A percentile compares a stretch with the other conserved stretches of the same genome.
These are phyloP conservation scores for Fusarium acutatum DNA, from an alignment of 2,329 filamentous ascomycete genomes.

Conservation along the genomic window DNA sequence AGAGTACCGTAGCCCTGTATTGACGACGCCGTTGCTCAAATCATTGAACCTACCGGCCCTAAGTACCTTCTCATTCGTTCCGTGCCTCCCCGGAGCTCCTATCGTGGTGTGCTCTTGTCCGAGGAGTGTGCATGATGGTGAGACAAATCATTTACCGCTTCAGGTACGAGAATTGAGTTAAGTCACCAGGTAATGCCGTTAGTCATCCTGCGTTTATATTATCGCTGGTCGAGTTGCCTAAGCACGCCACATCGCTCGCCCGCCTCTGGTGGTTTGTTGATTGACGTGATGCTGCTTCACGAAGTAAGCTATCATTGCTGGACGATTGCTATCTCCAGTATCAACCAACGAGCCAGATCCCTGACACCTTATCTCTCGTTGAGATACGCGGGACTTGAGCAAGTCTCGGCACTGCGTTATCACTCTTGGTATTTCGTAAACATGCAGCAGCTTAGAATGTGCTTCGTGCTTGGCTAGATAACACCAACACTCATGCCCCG, in stretches of 20 bases:
- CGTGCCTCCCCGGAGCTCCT: neutral
- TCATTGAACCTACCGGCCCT: neutral
- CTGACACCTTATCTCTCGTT: slow-evolving; percentile 2
- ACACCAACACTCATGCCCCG: slow-evolving; percentile 17
- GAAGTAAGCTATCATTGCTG: neutral
- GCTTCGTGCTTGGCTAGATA: slow-evolving; percentile 28
- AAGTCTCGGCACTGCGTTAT: slow-evolving; percentile 17
- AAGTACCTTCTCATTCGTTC: neutral
- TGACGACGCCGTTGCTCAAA: neutral
- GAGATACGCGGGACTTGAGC: slow-evolving; percentile 8
- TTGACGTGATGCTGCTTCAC: neutral
- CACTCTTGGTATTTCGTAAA: slow-evolving; percentile 26
- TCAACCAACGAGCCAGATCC: neutral
- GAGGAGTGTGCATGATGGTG: neutral
- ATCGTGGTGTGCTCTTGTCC: slow-evolving; percentile 8
- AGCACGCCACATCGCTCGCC: neutral
- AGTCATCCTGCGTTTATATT: slow-evolving; percentile 8
- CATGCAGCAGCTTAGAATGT: neutral
- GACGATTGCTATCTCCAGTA: neutral
- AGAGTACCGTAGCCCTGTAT: neutral
- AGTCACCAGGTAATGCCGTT: slow-evolving; percentile 5
- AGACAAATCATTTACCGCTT: neutral
- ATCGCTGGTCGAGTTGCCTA: neutral
- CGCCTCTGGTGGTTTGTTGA: neutral
- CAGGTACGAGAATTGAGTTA: neutral